Conservation (phyloP, 2,329 filamentous ascomycete species). For the Neoscytalidium dimidiatum region DNA sequence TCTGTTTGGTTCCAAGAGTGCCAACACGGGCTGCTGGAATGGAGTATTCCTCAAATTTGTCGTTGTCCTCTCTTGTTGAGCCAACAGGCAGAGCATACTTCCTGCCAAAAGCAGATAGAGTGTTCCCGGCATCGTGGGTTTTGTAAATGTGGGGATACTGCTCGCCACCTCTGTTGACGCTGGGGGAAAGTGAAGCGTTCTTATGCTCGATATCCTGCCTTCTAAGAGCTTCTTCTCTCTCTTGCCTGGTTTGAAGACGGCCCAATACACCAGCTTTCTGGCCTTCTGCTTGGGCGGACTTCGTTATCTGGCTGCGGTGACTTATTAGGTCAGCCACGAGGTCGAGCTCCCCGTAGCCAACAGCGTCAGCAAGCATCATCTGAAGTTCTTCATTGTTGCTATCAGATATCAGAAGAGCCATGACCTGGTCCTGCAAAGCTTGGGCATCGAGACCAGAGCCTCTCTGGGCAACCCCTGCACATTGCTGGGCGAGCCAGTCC, state of each 20-base stretch:
- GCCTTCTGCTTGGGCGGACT: slow-evolving; percentile 35
- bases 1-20: slow-evolving; percentile 69
- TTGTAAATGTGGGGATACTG: slow-evolving; percentile 95
- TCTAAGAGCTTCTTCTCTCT: slow-evolving; percentile 77
- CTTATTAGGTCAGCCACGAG: slow-evolving; percentile 88
- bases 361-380: slow-evolving; percentile 81
- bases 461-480: slow-evolving; percentile 63
- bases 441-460: slow-evolving; percentile 68
- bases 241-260: slow-evolving; percentile 70
- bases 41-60: slow-evolving; percentile 83
- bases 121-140: slow-evolving; percentile 80
- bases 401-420: slow-evolving; percentile 70
- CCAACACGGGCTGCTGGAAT: slow-evolving; percentile 84
- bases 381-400: slow-evolving; percentile 80
- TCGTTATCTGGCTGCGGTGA: slow-evolving; percentile 67
- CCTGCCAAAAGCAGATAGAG: slow-evolving; percentile 74
- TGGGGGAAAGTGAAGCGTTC: slow-evolving; percentile 67
- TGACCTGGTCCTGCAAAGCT: slow-evolving; percentile 76
- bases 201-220: slow-evolving; percentile 84
- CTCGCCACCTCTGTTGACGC: slow-evolving; percentile 68
- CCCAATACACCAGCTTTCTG: slow-evolving; percentile 49
- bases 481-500: slow-evolving; percentile 73
- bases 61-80: slow-evolving; percentile 67
- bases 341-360: slow-evolving; percentile 92
- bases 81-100: slow-evolving; percentile 82